phyloP scores from a whole-genome alignment of 2,329 filamentous ascomycete species.

The Bipolaris gigantea region DNA sequence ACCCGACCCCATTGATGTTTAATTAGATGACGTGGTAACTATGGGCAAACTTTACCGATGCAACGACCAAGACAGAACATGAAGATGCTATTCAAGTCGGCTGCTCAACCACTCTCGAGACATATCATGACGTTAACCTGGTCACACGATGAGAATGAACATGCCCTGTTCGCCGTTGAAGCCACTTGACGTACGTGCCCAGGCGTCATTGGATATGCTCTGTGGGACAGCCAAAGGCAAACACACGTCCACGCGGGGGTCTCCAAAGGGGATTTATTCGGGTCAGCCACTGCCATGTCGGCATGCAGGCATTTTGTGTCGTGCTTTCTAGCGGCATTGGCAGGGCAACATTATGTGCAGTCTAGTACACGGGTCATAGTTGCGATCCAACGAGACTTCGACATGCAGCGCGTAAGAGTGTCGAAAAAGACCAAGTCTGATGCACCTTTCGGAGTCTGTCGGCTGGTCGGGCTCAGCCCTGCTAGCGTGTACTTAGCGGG shows the following conservation, averaged over 20 bases:
- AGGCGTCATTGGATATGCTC: neutral
- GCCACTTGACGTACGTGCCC: neutral
- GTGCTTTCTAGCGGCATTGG: constrained; percentile 14
- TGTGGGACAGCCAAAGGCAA: neutral
- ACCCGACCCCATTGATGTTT: too few species aligned
- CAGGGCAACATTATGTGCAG: neutral
- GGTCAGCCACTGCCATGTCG: constrained; percentile 2
- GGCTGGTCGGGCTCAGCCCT: constrained; percentile 15
- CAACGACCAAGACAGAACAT: too few species aligned
- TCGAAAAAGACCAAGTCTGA: constrained; percentile 3
- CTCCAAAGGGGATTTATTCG: neutral
- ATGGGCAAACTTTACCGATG: too few species aligned
- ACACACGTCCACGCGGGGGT: neutral
- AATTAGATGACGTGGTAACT: too few species aligned
- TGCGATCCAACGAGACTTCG: neutral
- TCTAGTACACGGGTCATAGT: constrained; percentile 2
- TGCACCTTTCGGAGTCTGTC: constrained; percentile 15
- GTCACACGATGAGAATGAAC: neutral
- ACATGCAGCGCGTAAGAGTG: constrained; percentile 4
- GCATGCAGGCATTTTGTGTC: constrained; percentile 23
- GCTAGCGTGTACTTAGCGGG: constrained; percentile 11
- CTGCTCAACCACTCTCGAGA: neutral
- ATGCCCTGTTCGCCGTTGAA: neutral
- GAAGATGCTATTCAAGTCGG: too few species aligned
- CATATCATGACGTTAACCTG: neutral